A percentile compares a stretch with the other conserved stretches of the same genome.
phyloP scores from a whole-genome alignment of 306 rosid species.

The Castanopsis chinensis region DNA sequence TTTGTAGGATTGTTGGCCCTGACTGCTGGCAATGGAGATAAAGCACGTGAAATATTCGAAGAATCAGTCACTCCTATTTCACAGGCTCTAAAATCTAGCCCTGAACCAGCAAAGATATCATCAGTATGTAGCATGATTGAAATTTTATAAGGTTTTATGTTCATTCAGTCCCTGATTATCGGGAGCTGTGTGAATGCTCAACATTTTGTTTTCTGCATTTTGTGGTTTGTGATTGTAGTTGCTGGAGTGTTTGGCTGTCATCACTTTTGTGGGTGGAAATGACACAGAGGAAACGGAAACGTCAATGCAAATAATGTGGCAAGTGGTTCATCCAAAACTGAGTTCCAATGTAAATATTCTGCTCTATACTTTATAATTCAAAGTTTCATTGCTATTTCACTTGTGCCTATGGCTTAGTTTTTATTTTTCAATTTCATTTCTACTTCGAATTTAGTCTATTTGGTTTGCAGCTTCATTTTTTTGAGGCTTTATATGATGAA shows the following conservation, averaged over 20 bases:
- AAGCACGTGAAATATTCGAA: slow-evolving; percentile 72
- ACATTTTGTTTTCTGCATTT: slow-evolving; percentile 4
- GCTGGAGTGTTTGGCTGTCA: slow-evolving; percentile 82
- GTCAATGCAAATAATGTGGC: slow-evolving; percentile 94
- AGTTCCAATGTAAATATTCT: slow-evolving; percentile 60
- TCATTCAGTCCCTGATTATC: neutral
- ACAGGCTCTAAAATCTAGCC: slow-evolving; percentile 58
- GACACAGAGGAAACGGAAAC: slow-evolving; percentile 79
- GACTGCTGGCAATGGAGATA: slow-evolving; percentile 75
- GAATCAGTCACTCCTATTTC: slow-evolving; percentile 55
- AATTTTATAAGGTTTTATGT: slow-evolving; percentile 6
- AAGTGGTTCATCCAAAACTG: slow-evolving; percentile 78
- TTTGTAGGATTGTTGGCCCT: slow-evolving; percentile 71
- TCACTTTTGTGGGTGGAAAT: slow-evolving; percentile 80
- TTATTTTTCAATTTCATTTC: neutral
- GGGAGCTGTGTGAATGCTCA: neutral
- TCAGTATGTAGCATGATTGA: slow-evolving; percentile 41
- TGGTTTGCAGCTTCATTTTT: neutral
- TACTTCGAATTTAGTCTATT: neutral
- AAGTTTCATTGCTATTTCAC: neutral
- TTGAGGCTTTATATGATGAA: neutral
- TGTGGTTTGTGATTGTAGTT: slow-evolving; percentile 50
- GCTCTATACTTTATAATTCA: neutral
- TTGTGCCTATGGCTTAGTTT: neutral
- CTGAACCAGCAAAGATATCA: slow-evolving; percentile 48